Evolutionary conservation across 139 green algal species (phyloP).

Genomic region (Zygnema cylindricum): DNA sequence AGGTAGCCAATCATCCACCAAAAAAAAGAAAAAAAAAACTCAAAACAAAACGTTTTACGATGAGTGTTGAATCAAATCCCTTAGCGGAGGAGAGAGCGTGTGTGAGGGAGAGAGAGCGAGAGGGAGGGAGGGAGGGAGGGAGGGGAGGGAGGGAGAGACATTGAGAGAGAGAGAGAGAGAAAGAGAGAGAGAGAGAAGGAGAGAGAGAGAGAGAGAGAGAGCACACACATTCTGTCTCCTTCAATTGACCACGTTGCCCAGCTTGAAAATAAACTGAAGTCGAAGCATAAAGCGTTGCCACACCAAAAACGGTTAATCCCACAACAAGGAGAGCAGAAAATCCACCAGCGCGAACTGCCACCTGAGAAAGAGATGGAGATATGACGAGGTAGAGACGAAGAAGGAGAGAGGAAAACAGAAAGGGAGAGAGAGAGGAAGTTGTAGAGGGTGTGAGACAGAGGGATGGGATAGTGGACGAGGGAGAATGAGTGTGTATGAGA

Average conservation of each 20-base stretch:
- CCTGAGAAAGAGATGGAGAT: slow-evolving; percentile 27
- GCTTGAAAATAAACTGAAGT: slow-evolving; percentile 60
- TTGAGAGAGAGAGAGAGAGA: background rate
- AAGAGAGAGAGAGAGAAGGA: background rate
- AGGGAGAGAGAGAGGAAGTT: slow-evolving; percentile 3
- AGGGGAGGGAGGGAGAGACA: slow-evolving; percentile 23
- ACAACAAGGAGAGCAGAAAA: slow-evolving; percentile 73
- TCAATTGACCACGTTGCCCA: background rate
- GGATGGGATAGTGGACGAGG: background rate
- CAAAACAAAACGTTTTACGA: no score
- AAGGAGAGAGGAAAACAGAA: background rate
- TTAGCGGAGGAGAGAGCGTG: no score
- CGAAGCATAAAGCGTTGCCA: slow-evolving; percentile 61
- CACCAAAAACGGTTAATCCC: slow-evolving; percentile 65
- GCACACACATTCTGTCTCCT: slow-evolving; percentile 48
- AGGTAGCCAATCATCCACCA: no score
- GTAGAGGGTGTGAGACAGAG: background rate
- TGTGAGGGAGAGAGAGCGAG: background rate
- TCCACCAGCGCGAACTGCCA: slow-evolving; percentile 73
- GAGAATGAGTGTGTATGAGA: no score
- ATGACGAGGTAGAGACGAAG: background rate
- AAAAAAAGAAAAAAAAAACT: no score
- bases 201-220: slow-evolving; percentile 34
- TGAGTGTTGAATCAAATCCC: no score
- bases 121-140: background rate